phyloP scores from a whole-genome alignment of 352 stramenopile species.

The Pythium aphanidermatum region DNA sequence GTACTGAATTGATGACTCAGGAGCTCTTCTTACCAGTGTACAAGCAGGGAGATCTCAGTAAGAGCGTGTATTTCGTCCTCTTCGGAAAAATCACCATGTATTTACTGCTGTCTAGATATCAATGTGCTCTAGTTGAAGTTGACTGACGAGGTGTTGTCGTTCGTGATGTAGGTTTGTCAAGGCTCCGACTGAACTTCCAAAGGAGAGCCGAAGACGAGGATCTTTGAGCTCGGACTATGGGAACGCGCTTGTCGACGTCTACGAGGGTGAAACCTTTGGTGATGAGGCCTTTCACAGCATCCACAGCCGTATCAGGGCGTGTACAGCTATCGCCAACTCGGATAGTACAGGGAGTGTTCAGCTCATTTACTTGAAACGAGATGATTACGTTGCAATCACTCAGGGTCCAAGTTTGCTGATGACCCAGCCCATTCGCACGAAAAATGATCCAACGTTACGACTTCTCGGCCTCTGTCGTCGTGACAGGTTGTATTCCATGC shows the following conservation, averaged over 20 bases:
- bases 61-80: conserved; percentile 28
- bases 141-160: background rate
- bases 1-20: too few species aligned
- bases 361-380: conserved; percentile 16
- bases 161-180: conserved; percentile 2
- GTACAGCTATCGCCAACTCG: conserved; percentile 20
- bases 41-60: conserved; percentile 21
- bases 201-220: conserved; percentile 3
- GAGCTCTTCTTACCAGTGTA: conserved; percentile 22
- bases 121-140: background rate
- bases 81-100: conserved; percentile 28
- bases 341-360: background rate
- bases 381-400: conserved; percentile 9
- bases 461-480: too few species aligned
- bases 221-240: background rate
- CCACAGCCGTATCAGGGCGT: conserved; percentile 11
- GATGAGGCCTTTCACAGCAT: conserved; percentile 26
- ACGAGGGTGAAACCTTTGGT: conserved; percentile 36
- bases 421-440: too few species aligned
- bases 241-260: conserved; percentile 19
- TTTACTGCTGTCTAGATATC: conserved; percentile 2
- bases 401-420: background rate
- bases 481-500: too few species aligned
- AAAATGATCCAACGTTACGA: too few species aligned
- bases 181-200: background rate